These are phyloP conservation scores for Colletotrichum brevisporum DNA, from an alignment of 2,329 filamentous ascomycete species.

Conservation along the genomic window DNA sequence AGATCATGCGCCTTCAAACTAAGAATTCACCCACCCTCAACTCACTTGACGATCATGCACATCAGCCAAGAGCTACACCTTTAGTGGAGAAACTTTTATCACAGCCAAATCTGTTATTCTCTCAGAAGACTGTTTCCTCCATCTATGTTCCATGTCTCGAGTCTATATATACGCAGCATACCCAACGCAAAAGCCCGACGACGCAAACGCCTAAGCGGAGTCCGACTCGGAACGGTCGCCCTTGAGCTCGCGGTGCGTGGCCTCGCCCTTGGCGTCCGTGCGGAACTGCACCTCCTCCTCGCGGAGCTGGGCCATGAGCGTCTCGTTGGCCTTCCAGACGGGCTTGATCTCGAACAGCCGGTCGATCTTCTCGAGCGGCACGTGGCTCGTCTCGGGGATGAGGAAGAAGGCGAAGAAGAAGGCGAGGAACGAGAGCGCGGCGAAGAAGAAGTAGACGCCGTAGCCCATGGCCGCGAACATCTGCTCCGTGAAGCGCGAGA, in stretches of 20 bases:
- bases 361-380: slow-evolving; percentile 66
- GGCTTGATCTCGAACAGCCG: slow-evolving; percentile 58
- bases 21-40: too few species aligned
- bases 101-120: too few species aligned
- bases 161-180: background rate
- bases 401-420: slow-evolving; percentile 65
- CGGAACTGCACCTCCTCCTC: slow-evolving; percentile 35
- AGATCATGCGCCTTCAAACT: too few species aligned
- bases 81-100: too few species aligned
- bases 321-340: slow-evolving; percentile 36
- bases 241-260: slow-evolving; percentile 30
- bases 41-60: too few species aligned
- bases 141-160: background rate
- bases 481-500: slow-evolving; percentile 66
- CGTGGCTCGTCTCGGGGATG: slow-evolving; percentile 67
- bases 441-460: slow-evolving; percentile 70
- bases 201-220: slow-evolving; percentile 1
- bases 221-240: slow-evolving; percentile 23
- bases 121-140: too few species aligned
- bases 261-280: slow-evolving; percentile 28
- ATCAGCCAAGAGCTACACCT: too few species aligned
- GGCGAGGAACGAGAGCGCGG: slow-evolving; percentile 61
- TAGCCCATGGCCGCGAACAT: slow-evolving; percentile 62
- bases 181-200: background rate
- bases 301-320: slow-evolving; percentile 29